phyloP scores from a whole-genome alignment of 225 moss, liverwort and hornwort genomes.

The Marchantia polymorpha region DNA sequence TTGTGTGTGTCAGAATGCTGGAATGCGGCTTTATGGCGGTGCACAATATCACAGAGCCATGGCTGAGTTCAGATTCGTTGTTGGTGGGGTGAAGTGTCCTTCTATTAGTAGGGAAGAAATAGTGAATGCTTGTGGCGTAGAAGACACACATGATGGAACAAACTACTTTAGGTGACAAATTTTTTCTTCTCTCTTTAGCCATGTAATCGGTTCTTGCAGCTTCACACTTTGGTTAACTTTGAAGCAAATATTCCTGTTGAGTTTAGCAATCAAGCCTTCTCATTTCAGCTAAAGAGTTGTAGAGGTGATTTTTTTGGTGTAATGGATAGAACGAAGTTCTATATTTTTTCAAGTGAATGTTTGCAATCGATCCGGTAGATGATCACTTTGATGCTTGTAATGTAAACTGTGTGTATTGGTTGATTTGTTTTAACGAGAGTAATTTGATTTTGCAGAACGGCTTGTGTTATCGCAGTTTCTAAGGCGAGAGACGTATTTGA shows the following conservation, averaged over 20 bases:
- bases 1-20: constrained; percentile 56
- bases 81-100: constrained; percentile 90
- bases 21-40: constrained; percentile 97
- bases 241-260: too few relatives aligned
- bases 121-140: constrained; percentile 98
- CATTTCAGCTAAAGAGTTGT: too few relatives aligned
- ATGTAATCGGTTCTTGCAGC: too few relatives aligned
- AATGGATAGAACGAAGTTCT: too few relatives aligned
- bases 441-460: constrained; percentile 67
- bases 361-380: too few relatives aligned
- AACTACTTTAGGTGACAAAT: constrained; percentile 94
- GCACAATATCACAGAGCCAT: constrained; percentile 99
- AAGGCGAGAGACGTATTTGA: constrained; percentile 98
- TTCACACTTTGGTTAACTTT: too few relatives aligned
- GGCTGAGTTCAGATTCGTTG: constrained; percentile 99
- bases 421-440: too few relatives aligned
- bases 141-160: constrained; percentile 97
- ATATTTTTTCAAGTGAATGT: too few relatives aligned
- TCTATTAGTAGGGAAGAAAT: constrained; percentile 92
- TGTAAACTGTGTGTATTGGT: too few relatives aligned
- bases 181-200: not conserved
- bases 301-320: too few relatives aligned
- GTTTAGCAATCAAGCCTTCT: too few relatives aligned
- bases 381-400: too few relatives aligned
- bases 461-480: constrained; percentile 98